Conservation (phyloP, 768 basidiomycete species). For the Coprinopsis sp. region DNA sequence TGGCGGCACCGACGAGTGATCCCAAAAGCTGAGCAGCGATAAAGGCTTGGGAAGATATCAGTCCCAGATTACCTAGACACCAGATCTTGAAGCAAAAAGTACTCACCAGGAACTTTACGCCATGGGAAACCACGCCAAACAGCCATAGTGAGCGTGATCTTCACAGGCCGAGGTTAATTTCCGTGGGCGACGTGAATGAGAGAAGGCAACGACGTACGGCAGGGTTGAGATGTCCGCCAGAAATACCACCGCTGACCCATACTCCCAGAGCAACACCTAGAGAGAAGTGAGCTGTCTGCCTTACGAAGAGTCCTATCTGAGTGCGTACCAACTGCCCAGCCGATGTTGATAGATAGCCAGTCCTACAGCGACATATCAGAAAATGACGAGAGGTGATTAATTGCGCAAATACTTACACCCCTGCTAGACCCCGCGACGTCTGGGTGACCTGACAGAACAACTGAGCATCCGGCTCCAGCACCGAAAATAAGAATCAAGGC, state of each 20-base stretch:
- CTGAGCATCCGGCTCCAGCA: slow-evolving; percentile 53
- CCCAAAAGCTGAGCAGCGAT: slow-evolving; percentile 55
- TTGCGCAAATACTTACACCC: slow-evolving; percentile 43
- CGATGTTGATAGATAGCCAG: slow-evolving; percentile 46
- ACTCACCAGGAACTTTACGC: slow-evolving; percentile 64
- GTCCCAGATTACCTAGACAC: slow-evolving; percentile 4
- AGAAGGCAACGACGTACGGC: slow-evolving; percentile 37
- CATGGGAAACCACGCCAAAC: slow-evolving; percentile 72
- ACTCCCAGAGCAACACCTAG: slow-evolving; percentile 52
- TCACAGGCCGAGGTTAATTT: too few species aligned
- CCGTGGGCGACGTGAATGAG: background rate
- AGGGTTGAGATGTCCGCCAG: slow-evolving; percentile 75
- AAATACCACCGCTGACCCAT: slow-evolving; percentile 62
- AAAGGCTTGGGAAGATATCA: slow-evolving; percentile 17
- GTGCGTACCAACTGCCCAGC: slow-evolving; percentile 48
- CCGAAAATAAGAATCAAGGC: slow-evolving; percentile 59
- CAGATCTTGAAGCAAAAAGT: background rate
- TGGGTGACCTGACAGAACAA: slow-evolving; percentile 42
- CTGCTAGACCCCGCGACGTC: slow-evolving; percentile 42
- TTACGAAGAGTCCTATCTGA: background rate
- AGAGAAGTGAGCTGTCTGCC: background rate
- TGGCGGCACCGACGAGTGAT: slow-evolving; percentile 49
- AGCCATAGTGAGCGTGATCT: slow-evolving; percentile 70
- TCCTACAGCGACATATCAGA: slow-evolving; percentile 25
- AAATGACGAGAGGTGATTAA: background rate